Conservation (phyloP, 2,329 filamentous ascomycete species). For the Alternaria sp. region DNA sequence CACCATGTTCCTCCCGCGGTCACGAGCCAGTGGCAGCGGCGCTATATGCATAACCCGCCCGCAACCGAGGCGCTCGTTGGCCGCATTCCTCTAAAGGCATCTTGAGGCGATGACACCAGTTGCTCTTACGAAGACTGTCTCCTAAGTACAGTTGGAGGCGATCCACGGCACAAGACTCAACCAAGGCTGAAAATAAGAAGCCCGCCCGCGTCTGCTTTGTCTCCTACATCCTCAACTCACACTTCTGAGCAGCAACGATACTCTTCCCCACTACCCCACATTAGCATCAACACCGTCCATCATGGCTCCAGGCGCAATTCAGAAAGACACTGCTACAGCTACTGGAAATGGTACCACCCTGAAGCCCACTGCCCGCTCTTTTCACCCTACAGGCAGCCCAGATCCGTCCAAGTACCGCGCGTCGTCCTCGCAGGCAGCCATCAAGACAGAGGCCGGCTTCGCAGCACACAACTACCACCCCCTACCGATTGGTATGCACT, state of each 20-base stretch:
- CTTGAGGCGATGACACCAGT: slow-evolving; percentile 25
- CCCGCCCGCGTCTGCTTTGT: slow-evolving; percentile 11
- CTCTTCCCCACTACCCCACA: slow-evolving; percentile 30
- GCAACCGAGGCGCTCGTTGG: slow-evolving; percentile 32
- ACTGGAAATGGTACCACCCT: slow-evolving; percentile 40
- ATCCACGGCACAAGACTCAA: slow-evolving; percentile 34
- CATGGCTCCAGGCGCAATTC: slow-evolving; percentile 50
- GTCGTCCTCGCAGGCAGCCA: slow-evolving; percentile 79
- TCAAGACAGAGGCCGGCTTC: slow-evolving; percentile 79
- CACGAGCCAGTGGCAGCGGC: slow-evolving; percentile 32
- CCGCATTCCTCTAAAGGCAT: slow-evolving; percentile 30
- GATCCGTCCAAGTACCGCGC: slow-evolving; percentile 70
- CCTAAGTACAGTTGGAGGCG: slow-evolving; percentile 40
- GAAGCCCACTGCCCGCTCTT: slow-evolving; percentile 51
- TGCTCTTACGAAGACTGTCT: slow-evolving; percentile 22
- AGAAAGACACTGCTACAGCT: slow-evolving; percentile 33
- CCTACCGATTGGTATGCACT: slow-evolving; percentile 74
- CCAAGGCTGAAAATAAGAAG: slow-evolving; percentile 34
- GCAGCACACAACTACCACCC: slow-evolving; percentile 99
- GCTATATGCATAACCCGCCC: slow-evolving; percentile 34
- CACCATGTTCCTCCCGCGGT: slow-evolving; percentile 10
- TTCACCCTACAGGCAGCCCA: slow-evolving; percentile 50
- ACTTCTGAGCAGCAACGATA: slow-evolving; percentile 11
- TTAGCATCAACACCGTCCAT: slow-evolving; percentile 23
- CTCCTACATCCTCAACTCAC: slow-evolving; percentile 14